Evolutionary conservation across 2,329 filamentous ascomycete genomes (phyloP).

Genomic region (Hypoxylon sp.): DNA sequence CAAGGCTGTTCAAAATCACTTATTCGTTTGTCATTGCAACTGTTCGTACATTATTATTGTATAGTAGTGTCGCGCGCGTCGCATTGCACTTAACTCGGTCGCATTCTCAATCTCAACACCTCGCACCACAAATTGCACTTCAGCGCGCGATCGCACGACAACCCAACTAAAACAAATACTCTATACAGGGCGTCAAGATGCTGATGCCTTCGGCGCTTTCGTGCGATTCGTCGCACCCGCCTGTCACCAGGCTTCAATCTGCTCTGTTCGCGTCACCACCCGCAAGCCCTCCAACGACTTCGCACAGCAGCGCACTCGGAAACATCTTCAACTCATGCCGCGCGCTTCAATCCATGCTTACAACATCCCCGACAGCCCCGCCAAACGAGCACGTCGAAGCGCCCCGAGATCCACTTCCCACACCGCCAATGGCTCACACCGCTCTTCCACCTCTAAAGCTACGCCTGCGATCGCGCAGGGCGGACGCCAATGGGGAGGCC

Average conservation of each 20-base stretch:
- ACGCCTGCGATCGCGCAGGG: conserved; percentile 65
- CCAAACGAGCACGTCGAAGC: conserved; percentile 43
- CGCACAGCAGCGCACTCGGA: conserved; percentile 63
- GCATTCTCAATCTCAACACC: conserved; percentile 36
- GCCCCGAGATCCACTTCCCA: conserved; percentile 63
- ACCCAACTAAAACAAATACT: conserved; percentile 16
- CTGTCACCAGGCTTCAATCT: conserved; percentile 62
- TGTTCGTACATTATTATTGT: conserved; percentile 6
- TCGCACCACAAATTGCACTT: conserved; percentile 7
- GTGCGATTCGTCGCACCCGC: conserved; percentile 68
- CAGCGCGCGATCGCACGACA: conserved; percentile 14
- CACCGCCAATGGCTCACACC: conserved; percentile 69
- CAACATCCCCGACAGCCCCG: conserved; percentile 55
- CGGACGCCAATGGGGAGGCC: conserved; percentile 53
- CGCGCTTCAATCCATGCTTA: conserved; percentile 72
- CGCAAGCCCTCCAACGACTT: conserved; percentile 66
- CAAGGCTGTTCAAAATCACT: conserved; percentile 10
- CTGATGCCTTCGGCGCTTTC: conserved; percentile 71
- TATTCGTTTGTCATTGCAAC: conserved; percentile 13
- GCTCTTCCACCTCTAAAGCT: conserved; percentile 65
- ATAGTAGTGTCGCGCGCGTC: conserved; percentile 27
- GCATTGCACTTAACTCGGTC: conserved; percentile 40
- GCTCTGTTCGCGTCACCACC: conserved; percentile 72
- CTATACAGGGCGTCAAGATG: conserved; percentile 60
- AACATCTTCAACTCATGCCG: conserved; percentile 73